Percentiles rank a stretch among this genome's conserved stretches.
Evolutionary conservation across 2,329 filamentous ascomycete genomes (phyloP).

Genomic region (Colletotrichum tropicale): DNA sequence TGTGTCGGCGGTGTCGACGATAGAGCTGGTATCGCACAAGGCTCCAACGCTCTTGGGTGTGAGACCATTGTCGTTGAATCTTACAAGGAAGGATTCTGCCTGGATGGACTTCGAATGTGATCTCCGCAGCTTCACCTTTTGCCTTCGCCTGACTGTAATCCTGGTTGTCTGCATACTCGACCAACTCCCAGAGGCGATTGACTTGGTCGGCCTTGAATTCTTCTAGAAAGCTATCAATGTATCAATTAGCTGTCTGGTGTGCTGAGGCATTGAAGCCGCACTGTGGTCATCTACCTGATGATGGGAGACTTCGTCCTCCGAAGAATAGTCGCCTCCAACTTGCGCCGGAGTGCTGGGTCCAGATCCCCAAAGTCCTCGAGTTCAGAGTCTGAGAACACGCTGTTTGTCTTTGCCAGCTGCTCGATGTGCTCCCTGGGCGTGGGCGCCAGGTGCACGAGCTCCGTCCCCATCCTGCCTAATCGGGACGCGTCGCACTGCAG

Average conservation of each 20-base stretch:
- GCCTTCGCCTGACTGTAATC: conserved; percentile 33
- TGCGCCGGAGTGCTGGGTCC: not conserved
- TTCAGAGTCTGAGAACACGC: not conserved
- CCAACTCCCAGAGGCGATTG: conserved; percentile 55
- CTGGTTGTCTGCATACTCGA: conserved; percentile 61
- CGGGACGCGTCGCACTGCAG: not conserved
- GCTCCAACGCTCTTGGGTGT: conserved; percentile 43
- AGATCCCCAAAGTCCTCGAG: not conserved
- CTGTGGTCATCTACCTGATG: not conserved
- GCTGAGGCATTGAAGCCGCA: too few relatives aligned
- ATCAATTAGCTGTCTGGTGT: too few relatives aligned
- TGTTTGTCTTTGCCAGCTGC: not conserved
- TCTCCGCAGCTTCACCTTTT: not conserved
- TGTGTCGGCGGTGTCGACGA: not conserved
- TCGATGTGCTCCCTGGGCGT: not conserved
- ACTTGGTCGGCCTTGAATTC: conserved; percentile 25
- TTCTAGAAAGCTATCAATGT: not conserved
- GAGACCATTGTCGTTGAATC: conserved; percentile 57
- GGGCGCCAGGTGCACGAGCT: not conserved
- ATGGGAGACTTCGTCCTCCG: not conserved
- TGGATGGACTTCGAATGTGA: conserved; percentile 40
- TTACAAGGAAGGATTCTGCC: conserved; percentile 43
- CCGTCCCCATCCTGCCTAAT: not conserved
- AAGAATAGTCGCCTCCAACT: not conserved
- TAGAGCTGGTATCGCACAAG: conserved; percentile 40